phyloP scores from a whole-genome alignment of 768 basidiomycete genomes.

The Leccinum disarticulatum region DNA sequence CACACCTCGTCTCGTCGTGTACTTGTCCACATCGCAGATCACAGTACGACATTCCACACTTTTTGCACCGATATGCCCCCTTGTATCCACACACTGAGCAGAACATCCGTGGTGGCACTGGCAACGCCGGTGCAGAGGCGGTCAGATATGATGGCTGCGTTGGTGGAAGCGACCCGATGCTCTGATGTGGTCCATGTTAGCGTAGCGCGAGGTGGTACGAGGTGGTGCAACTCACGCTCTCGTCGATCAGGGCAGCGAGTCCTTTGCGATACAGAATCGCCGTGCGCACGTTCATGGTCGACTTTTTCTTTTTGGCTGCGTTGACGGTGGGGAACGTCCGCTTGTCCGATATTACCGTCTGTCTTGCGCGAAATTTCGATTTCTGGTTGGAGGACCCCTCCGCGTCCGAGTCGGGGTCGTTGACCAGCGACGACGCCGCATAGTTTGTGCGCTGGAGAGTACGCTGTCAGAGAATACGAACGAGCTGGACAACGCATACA shows the following conservation, averaged over 20 bases:
- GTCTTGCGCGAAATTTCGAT: constrained; percentile 66
- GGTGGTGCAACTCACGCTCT: constrained; percentile 59
- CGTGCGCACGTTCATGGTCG: constrained; percentile 75
- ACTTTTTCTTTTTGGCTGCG: constrained; percentile 62
- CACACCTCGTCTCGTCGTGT: constrained; percentile 81
- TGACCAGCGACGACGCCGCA: constrained; percentile 43
- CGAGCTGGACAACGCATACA: too few species aligned
- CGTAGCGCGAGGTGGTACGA: neutral
- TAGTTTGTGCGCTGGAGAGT: constrained; percentile 70
- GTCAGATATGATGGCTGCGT: constrained; percentile 70
- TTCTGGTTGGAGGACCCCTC: constrained; percentile 26
- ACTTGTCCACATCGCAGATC: constrained; percentile 69
- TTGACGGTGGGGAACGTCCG: constrained; percentile 40
- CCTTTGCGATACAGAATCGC: constrained; percentile 84
- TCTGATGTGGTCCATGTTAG: constrained; percentile 39
- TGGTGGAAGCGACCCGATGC: constrained; percentile 52
- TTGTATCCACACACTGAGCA: constrained; percentile 90
- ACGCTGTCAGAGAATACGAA: neutral
- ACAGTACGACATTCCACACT: constrained; percentile 77
- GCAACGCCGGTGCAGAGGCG: constrained; percentile 56
- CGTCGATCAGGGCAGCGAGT: constrained; percentile 68
- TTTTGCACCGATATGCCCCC: constrained; percentile 76
- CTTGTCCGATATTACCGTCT: constrained; percentile 75
- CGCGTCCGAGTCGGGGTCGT: constrained; percentile 32
- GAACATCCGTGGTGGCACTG: constrained; percentile 65